A percentile compares a stretch with the other conserved stretches of the same genome.
Evolutionary conservation across 108 stramenopile genomes (phyloP).

Genomic region (Aurantiochytrium sp.): DNA sequence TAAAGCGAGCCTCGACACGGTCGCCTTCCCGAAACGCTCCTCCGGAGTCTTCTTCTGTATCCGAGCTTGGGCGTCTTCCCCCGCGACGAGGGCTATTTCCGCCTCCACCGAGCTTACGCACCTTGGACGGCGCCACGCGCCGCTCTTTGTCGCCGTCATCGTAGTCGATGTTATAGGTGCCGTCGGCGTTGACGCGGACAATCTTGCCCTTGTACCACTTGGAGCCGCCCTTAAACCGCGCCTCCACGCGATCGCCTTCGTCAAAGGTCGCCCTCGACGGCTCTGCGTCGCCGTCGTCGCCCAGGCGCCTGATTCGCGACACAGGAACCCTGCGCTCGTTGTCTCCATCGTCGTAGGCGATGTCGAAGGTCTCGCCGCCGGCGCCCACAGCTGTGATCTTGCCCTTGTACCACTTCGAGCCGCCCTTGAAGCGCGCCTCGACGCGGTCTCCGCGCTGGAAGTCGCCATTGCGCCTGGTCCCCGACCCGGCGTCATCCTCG

Average conservation of each 20-base stretch:
- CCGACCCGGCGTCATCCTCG: background rate
- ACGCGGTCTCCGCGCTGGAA: slow-evolving; percentile 30
- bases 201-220: slow-evolving; percentile 53
- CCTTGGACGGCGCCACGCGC: background rate
- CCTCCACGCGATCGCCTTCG: slow-evolving; percentile 53
- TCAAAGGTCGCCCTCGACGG: background rate
- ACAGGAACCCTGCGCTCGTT: background rate
- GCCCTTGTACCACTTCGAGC: slow-evolving; percentile 35
- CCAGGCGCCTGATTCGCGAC: background rate
- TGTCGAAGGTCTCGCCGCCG: background rate
- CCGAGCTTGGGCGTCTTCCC: background rate
- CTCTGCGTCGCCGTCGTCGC: background rate
- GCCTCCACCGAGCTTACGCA: background rate
- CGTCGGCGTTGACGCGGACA: slow-evolving; percentile 32
- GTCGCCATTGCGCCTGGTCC: too few species aligned
- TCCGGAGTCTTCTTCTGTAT: background rate
- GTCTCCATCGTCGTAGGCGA: slow-evolving; percentile 37
- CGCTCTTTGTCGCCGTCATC: slow-evolving; percentile 34
- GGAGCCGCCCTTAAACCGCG: slow-evolving; percentile 42
- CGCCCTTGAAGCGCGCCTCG: background rate
- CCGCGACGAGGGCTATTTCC: background rate
- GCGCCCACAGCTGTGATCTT: background rate
- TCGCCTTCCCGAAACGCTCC: slow-evolving; percentile 10
- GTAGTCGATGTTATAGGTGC: slow-evolving; percentile 48
- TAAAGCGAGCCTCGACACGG: slow-evolving; percentile 33